These are phyloP conservation scores for Filosporella fistucella DNA, from an alignment of 495 filamentous ascomycete species.

Conservation along the genomic window DNA sequence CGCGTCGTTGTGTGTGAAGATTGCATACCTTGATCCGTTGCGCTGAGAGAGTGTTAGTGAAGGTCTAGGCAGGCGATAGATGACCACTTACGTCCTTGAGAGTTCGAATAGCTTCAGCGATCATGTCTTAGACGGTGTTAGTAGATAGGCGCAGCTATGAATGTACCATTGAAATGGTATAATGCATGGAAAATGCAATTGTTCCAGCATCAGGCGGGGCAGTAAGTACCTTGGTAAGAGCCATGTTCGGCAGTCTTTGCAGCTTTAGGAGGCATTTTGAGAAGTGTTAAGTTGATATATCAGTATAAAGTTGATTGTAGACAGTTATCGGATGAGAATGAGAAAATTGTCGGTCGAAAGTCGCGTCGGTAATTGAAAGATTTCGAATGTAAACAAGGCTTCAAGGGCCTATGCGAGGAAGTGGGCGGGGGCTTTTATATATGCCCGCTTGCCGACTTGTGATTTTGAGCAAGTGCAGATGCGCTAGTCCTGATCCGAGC, in stretches of 20 bases:
- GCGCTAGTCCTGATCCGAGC: too few relatives aligned
- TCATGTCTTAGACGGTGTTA: slow-evolving; percentile 51
- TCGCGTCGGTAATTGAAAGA: too few relatives aligned
- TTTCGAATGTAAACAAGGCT: too few relatives aligned
- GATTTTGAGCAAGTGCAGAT: too few relatives aligned
- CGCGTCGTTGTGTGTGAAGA: slow-evolving; percentile 31
- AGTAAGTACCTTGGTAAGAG: slow-evolving; percentile 20
- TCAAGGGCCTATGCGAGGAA: too few relatives aligned
- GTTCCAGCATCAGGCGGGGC: slow-evolving; percentile 8
- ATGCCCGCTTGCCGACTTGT: too few relatives aligned
- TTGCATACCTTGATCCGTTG: slow-evolving; percentile 61
- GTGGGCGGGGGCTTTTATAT: too few relatives aligned
- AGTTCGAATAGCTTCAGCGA: slow-evolving; percentile 60
- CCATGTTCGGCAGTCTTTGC: slow-evolving; percentile 21
- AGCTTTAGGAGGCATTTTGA: slow-evolving; percentile 23
- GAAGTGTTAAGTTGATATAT: neutral
- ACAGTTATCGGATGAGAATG: too few relatives aligned
- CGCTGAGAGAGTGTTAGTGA: slow-evolving; percentile 19
- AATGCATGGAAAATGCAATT: too few relatives aligned
- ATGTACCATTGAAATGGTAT: too few relatives aligned
- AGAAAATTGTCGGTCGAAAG: too few relatives aligned
- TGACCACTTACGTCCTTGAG: slow-evolving; percentile 48
- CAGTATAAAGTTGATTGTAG: too few relatives aligned
- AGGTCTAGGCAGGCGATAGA: neutral
- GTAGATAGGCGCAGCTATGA: neutral